Base-by-base conservation (phyloP, 2,329 filamentous ascomycete genomes). In the Penicillium vulpinum region DNA sequence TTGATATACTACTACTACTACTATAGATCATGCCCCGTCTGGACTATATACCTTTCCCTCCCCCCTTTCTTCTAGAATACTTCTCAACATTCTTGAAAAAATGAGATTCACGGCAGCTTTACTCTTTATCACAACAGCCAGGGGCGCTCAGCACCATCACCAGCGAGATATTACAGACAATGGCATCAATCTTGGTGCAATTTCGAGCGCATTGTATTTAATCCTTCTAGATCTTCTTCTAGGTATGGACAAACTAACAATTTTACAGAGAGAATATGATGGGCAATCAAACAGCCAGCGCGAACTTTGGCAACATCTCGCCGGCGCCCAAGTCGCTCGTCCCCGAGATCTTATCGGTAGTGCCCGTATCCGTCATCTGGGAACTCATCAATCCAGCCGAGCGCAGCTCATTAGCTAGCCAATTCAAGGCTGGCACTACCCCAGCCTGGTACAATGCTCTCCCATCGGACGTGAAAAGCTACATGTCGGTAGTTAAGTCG, bases 371-470 rank as follows among this genome's bases (percentile, higher is more conserved):
- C 0, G 71, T 69, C 0, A 61, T 74, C 22, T 62, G 65, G 29
- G 66, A 73, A 26, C 58, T 74, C 0, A 47, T 73, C 29, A 58
- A 73, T 28, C 67, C 70, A 1, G 46, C 58, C 7, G 65, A 67
- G 28, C 70, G 72, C 47, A 70, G 65, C 35, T 61, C 69, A 0
- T 59, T 74, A 6, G 68, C 69, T 8, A 68, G 65, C 36, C 63
- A 73, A 9, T 67, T 73, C 51, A 61, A 67, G 9, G 70, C 69
- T 10, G 72, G 72, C 0, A 66, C 55, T 39, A 74, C 71, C 0
- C 70, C 72, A 0, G 57, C 59, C 29, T 74, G 72, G 72, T 75
- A 73, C 22, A 45, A 52, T 13, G 62, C 60, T 29, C 63, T 75
- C 0, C 72, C 72, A 0, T 60, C 64, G 6, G 65, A 69, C 2